A percentile compares a stretch with the other conserved stretches of the same genome.
Conservation (phyloP, 345 rosid genomes). For the Brassica nigra region DNA sequence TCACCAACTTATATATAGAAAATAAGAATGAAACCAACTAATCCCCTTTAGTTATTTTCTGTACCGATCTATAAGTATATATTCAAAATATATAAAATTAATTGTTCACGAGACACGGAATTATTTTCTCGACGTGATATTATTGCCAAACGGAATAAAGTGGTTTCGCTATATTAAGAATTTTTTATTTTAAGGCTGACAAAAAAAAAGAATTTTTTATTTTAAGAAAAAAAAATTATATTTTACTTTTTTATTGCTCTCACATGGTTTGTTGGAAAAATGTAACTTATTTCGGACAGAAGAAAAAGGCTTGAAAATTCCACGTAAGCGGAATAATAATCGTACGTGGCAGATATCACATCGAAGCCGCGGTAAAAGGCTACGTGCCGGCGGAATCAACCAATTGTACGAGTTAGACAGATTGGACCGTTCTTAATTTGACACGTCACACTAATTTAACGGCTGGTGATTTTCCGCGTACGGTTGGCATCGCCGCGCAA, state of each 20-base stretch:
- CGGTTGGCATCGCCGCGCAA: not conserved
- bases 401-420: not conserved
- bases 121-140: constrained; percentile 21
- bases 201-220: no score
- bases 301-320: not conserved
- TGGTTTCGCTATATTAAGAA: constrained; percentile 31
- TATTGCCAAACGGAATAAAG: constrained; percentile 32
- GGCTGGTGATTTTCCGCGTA: not conserved
- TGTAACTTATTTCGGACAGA: constrained; percentile 24
- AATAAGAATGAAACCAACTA: not conserved
- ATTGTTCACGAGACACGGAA: not conserved
- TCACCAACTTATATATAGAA: not conserved
- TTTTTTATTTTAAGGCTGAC: not conserved
- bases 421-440: not conserved
- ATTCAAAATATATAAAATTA: not conserved
- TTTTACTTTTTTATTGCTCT: not conserved
- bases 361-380: not conserved
- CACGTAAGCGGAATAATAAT: constrained; percentile 17
- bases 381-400: not conserved
- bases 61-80: no score
- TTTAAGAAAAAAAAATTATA: no score
- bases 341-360: constrained; percentile 14
- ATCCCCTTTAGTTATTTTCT: not conserved
- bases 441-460: constrained; percentile 16
- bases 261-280: constrained; percentile 39